Percentiles rank a stretch among this genome's conserved stretches.
Evolutionary conservation across 352 stramenopile species (phyloP).

Genomic region (Globisporangium solare): DNA sequence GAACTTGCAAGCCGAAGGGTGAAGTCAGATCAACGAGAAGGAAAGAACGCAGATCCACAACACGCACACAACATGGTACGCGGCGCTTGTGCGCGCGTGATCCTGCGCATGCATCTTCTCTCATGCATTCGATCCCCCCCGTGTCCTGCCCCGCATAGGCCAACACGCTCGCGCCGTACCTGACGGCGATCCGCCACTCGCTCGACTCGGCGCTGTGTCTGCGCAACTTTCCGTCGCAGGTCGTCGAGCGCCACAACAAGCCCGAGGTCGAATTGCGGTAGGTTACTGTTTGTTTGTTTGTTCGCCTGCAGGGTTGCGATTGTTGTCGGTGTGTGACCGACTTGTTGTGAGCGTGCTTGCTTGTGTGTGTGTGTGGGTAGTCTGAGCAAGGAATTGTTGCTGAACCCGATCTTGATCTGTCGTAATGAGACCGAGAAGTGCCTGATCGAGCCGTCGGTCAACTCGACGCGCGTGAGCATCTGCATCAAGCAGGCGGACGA

Average conservation of each 20-base stretch:
- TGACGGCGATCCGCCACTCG: conserved; percentile 90
- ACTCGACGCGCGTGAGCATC: conserved; percentile 94
- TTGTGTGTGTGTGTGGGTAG: conserved; percentile 17
- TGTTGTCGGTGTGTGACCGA: background rate
- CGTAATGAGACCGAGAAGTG: conserved; percentile 92
- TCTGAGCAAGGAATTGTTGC: conserved; percentile 89
- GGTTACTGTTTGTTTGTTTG: conserved; percentile 14
- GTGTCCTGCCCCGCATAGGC: too few species aligned
- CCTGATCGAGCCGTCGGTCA: conserved; percentile 93
- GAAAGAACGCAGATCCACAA: background rate
- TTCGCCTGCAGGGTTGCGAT: background rate
- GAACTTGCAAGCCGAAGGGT: background rate
- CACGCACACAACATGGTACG: background rate
- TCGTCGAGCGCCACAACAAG: conserved; percentile 96
- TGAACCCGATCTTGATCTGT: conserved; percentile 94
- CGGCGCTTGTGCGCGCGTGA: background rate
- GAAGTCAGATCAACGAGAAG: background rate
- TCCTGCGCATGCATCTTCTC: background rate
- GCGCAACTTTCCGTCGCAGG: conserved; percentile 95
- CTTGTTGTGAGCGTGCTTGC: background rate
- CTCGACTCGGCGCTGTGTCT: conserved; percentile 91
- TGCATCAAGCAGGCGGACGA: conserved; percentile 95
- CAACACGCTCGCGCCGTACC: conserved; percentile 89
- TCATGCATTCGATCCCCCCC: too few species aligned
- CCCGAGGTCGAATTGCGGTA: conserved; percentile 92